Evolutionary conservation across 805 yeast species (phyloP), one percentile per base, ranked within the genome.

Genomic region (Maudiozyma turicensis): DNA sequence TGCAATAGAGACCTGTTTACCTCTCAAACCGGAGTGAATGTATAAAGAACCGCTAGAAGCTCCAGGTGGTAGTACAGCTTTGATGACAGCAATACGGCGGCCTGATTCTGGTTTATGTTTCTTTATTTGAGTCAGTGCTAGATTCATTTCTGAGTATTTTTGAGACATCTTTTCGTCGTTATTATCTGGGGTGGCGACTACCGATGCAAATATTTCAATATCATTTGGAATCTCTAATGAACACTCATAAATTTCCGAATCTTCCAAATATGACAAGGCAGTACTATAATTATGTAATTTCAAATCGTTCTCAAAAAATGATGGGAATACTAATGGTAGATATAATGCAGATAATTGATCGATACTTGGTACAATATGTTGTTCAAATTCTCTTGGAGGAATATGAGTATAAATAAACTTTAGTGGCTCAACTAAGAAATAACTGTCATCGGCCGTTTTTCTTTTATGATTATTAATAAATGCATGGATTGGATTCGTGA

Each of bases 321-420:
- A 84, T 0, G 96, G 90, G 59, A 88, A 86, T n/a, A 84, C 78
- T 32, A 95, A 76, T 0, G 99, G 99, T 45, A 91, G 70, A 43
- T 88, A 79, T 50, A 87, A 73, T 13, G 93, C 90, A 26, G 84
- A 78, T 54, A 80, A 74, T 35, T 85, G 84, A 52, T 86, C 90
- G 52, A 91, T 70, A 3, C 95, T 86, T 4, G 97, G 98, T 32
- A 78, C 74, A 20, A 91, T 78, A 67, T 86, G 96, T 65, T 93
- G 99, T 54, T 86, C 83, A 51, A 79, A 83, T 41, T 79, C 79
- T 50, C 80, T 80, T 14, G 80, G 73, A 11, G 99, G 98, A 44
- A 88, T 80, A 65, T 93, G 99, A 0, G 97, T 85, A 53, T 83
- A 84, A 13, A 93, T 77, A 40, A 88, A 61, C 49, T 81, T 77